Percentiles rank a stretch among this genome's conserved stretches.
These are phyloP conservation scores for Phoma sp. DNA, from an alignment of 2,329 filamentous ascomycete genomes.

Conservation along the genomic window DNA sequence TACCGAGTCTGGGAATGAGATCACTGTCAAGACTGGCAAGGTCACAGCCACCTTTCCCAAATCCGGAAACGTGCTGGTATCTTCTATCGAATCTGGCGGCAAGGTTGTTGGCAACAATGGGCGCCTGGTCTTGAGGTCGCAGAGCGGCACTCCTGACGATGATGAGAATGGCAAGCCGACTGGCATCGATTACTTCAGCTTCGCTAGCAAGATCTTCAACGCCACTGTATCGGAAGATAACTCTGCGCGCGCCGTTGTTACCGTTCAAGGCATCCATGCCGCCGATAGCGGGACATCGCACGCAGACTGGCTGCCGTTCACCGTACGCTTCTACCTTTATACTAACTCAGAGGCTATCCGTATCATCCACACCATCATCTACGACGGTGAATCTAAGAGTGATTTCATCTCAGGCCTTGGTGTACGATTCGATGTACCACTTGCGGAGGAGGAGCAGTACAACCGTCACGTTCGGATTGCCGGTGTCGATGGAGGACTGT, in stretches of 20 bases:
- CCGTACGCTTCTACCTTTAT: constrained; percentile 66
- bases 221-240: constrained; percentile 57
- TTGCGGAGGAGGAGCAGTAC: constrained; percentile 61
- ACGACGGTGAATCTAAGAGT: constrained; percentile 58
- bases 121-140: constrained; percentile 60
- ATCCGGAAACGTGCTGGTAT: constrained; percentile 40
- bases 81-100: constrained; percentile 48
- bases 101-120: constrained; percentile 50
- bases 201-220: constrained; percentile 61
- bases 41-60: constrained; percentile 45
- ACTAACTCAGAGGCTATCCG: constrained; percentile 63
- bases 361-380: constrained; percentile 64
- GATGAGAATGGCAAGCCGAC: constrained; percentile 46
- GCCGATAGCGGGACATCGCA: constrained; percentile 40
- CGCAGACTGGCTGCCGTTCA: constrained; percentile 62
- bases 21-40: constrained; percentile 44
- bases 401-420: constrained; percentile 65
- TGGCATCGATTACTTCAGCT: constrained; percentile 54
- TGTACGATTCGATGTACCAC: constrained; percentile 63
- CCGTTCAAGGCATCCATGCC: constrained; percentile 50
- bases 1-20: constrained; percentile 27
- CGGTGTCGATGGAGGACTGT: constrained; percentile 62
- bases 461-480: constrained; percentile 67
- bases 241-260: constrained; percentile 58
- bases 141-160: constrained; percentile 56